phyloP scores from a whole-genome alignment of 1,139 yeast genomes.

The Hemisphaericaspora lyxosophila region DNA sequence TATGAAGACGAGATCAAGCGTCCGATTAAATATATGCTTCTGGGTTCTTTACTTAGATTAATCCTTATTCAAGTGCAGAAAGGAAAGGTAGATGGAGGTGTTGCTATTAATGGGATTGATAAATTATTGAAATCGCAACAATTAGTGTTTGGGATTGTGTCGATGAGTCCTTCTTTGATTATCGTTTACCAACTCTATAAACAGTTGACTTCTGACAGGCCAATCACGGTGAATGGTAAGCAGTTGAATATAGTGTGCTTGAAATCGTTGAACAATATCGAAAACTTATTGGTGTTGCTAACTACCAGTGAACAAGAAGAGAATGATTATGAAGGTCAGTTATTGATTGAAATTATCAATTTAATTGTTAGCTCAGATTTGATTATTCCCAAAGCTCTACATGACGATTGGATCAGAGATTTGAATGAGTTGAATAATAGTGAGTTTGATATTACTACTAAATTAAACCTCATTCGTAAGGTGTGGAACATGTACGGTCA shows the following conservation, averaged over 20 bases:
- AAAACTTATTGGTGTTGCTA: constrained; percentile 44
- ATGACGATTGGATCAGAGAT: constrained; percentile 55
- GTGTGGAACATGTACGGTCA: constrained; percentile 56
- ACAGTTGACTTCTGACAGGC: constrained; percentile 31
- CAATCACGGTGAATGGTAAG: constrained; percentile 40
- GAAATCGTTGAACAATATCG: constrained; percentile 57
- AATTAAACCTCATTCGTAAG: constrained; percentile 47
- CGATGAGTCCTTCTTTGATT: constrained; percentile 77
- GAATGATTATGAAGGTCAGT: constrained; percentile 42
- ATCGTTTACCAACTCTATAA: constrained; percentile 47
- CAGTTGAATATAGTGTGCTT: constrained; percentile 45
- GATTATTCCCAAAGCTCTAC: constrained; percentile 48
- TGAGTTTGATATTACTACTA: constrained; percentile 26
- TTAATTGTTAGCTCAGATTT: constrained; percentile 48
- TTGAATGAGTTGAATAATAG: constrained; percentile 50
- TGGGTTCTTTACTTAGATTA: constrained; percentile 74
- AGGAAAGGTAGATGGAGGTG: constrained; percentile 91
- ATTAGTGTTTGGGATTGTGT: constrained; percentile 85
- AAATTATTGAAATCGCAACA: constrained; percentile 87
- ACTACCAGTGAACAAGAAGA: constrained; percentile 18
- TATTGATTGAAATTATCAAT: constrained; percentile 58
- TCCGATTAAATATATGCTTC: constrained; percentile 63
- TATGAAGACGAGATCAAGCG: constrained; percentile 74
- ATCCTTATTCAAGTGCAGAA: constrained; percentile 87
- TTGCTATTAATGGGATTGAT: constrained; percentile 89